phyloP scores from a whole-genome alignment of 2,329 filamentous ascomycete species.

The Aspergillus brasiliensis region DNA sequence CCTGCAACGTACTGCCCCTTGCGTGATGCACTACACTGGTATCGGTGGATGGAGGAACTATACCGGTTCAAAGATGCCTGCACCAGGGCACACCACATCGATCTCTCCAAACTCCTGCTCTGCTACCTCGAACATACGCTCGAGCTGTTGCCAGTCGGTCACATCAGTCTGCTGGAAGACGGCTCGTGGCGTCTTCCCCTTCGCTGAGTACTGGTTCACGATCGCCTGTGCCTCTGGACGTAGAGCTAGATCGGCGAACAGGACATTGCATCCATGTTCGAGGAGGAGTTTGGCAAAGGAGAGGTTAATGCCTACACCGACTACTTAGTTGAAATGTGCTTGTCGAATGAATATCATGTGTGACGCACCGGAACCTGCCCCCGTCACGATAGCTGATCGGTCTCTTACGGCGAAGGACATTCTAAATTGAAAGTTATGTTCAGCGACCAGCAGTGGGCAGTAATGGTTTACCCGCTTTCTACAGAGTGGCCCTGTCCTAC shows the following conservation, averaged over 20 bases:
- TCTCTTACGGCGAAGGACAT: constrained; percentile 47
- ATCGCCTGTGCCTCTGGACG: constrained; percentile 48
- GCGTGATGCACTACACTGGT: not conserved
- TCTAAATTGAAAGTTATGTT: not conserved
- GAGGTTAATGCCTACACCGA: constrained; percentile 47
- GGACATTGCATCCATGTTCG: constrained; percentile 49
- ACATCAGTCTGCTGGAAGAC: constrained; percentile 53
- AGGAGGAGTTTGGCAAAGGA: constrained; percentile 47
- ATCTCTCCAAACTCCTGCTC: constrained; percentile 51
- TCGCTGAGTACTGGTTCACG: constrained; percentile 40
- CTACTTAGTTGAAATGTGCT: constrained; percentile 2
- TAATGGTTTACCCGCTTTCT: not conserved
- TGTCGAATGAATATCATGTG: not conserved
- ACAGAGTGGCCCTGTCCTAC: not conserved
- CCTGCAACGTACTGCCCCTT: not conserved
- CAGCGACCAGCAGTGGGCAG: not conserved
- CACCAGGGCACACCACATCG: constrained; percentile 52
- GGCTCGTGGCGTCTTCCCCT: constrained; percentile 32
- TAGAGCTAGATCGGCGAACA: constrained; percentile 49
- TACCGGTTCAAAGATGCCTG: constrained; percentile 50
- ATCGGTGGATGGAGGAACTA: constrained; percentile 7
- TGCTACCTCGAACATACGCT: constrained; percentile 53
- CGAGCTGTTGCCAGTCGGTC: constrained; percentile 52
- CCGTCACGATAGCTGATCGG: constrained; percentile 57
- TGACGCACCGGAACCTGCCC: constrained; percentile 54